Conservation (phyloP, 2,329 filamentous ascomycete species). For the Verticillium albo-atrum region DNA sequence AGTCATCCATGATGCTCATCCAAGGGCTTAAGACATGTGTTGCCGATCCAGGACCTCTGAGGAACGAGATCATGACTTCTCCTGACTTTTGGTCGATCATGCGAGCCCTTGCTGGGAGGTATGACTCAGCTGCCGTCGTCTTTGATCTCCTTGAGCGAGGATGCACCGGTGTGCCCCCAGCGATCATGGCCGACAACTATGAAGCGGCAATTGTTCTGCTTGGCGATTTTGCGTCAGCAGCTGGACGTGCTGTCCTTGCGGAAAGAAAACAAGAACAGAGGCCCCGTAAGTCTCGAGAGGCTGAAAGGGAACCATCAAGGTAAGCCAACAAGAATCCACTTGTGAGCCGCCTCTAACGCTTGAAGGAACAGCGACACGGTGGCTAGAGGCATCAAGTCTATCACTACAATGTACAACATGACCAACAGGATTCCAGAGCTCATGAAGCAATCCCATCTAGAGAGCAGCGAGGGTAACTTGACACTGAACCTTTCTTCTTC, state of each 20-base stretch:
- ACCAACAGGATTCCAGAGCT: conserved; percentile 77
- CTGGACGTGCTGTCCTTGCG: conserved; percentile 63
- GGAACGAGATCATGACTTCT: conserved; percentile 91
- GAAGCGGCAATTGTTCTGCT: conserved; percentile 79
- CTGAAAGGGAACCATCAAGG: conserved; percentile 53
- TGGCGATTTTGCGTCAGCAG: conserved; percentile 85
- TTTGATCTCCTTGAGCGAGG: conserved; percentile 84
- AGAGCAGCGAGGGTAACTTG: conserved; percentile 68
- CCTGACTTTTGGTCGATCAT: conserved; percentile 96
- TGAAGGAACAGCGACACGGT: conserved; percentile 61
- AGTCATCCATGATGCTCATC: conserved; percentile 70
- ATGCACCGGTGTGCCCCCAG: conserved; percentile 67
- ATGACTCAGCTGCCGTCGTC: conserved; percentile 69
- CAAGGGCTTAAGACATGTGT: conserved; percentile 79
- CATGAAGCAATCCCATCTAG: conserved; percentile 90
- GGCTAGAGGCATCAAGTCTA: conserved; percentile 71
- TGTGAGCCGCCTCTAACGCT: conserved; percentile 33
- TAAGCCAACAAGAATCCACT: conserved; percentile 27
- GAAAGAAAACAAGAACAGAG: conserved; percentile 63
- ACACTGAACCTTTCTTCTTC: not conserved
- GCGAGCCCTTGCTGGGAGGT: conserved; percentile 64
- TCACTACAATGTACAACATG: conserved; percentile 77
- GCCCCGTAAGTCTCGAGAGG: conserved; percentile 24
- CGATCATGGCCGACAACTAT: conserved; percentile 93
- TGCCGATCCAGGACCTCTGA: conserved; percentile 68